Evolutionary conservation across 495 filamentous ascomycete species (phyloP).

Genomic region (Penicillium cosmopolitanum): DNA sequence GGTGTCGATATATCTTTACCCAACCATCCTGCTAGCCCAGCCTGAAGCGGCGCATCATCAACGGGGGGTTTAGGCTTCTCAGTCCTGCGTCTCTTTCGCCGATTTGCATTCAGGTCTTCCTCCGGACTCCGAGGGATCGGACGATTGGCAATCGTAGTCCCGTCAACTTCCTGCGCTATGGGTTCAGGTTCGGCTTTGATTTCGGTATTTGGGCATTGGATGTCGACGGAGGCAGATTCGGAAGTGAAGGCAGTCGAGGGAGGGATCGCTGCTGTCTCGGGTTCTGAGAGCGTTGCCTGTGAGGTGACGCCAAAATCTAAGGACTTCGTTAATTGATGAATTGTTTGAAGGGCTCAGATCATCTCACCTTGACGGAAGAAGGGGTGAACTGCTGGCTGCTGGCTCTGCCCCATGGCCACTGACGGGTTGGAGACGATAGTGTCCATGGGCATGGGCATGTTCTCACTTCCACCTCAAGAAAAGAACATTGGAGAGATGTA

Average conservation of each 20-base stretch:
- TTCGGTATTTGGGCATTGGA: not conserved
- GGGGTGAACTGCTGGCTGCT: conserved; percentile 45
- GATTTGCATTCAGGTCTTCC: conserved; percentile 46
- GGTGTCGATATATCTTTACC: conserved; percentile 8
- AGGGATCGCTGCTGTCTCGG: conserved; percentile 8
- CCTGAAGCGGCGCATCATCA: conserved; percentile 8
- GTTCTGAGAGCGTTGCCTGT: conserved; percentile 10
- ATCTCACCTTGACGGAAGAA: conserved; percentile 47
- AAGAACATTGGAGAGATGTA: not conserved
- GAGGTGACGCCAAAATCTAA: conserved; percentile 28
- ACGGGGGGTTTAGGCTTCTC: conserved; percentile 35
- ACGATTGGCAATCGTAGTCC: not conserved
- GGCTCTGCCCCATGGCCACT: conserved; percentile 48
- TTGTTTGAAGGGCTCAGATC: not conserved
- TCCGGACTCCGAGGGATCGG: conserved; percentile 21
- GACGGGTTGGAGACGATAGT: conserved; percentile 27
- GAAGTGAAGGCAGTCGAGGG: conserved; percentile 1
- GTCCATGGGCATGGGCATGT: conserved; percentile 32
- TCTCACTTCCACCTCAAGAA: conserved; percentile 4
- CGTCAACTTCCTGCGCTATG: not conserved
- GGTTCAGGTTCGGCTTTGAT: too few species aligned
- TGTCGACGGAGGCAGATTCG: conserved; percentile 4
- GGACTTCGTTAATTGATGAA: not conserved
- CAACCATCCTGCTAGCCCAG: conserved; percentile 29
- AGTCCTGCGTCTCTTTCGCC: conserved; percentile 57